Conservation (phyloP, 805 yeast genomes). For the Kodamaea leandrae region DNA sequence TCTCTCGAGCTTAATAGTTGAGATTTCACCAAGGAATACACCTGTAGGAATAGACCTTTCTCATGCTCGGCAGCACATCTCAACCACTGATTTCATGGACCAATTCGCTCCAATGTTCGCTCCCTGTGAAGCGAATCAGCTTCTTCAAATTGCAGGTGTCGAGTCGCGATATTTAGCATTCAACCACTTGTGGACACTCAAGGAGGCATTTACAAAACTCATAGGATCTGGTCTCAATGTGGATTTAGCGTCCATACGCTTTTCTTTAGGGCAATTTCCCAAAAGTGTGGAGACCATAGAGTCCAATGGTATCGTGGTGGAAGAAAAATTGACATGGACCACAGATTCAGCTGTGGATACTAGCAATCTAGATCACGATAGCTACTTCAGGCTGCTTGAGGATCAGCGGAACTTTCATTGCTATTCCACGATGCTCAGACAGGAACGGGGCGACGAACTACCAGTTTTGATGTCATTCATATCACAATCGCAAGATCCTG, state of each 20-base stretch:
- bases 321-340: not conserved
- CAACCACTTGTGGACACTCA: conserved; percentile 72
- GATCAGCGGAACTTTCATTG: conserved; percentile 6
- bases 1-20: conserved; percentile 46
- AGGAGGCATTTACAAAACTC: conserved; percentile 71
- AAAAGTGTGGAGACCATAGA: not conserved
- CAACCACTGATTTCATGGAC: conserved; percentile 27
- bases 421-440: conserved; percentile 8
- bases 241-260: conserved; percentile 12
- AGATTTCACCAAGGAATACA: conserved; percentile 16
- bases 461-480: conserved; percentile 12
- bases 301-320: not conserved
- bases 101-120: conserved; percentile 45
- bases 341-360: not conserved
- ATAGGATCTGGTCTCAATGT: conserved; percentile 55
- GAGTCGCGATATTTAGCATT: conserved; percentile 32
- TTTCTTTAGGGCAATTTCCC: conserved; percentile 5
- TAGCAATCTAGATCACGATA: not conserved
- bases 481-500: conserved; percentile 3
- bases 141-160: conserved; percentile 20
- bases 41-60: conserved; percentile 40
- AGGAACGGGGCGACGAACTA: not conserved
- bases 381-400: conserved; percentile 5
- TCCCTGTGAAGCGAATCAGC: conserved; percentile 27
- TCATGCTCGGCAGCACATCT: conserved; percentile 29